Percentiles rank a stretch among this genome's conserved stretches.
Evolutionary conservation across 768 basidiomycete genomes (phyloP).

Genomic region (Tricholoma furcatifolium): DNA sequence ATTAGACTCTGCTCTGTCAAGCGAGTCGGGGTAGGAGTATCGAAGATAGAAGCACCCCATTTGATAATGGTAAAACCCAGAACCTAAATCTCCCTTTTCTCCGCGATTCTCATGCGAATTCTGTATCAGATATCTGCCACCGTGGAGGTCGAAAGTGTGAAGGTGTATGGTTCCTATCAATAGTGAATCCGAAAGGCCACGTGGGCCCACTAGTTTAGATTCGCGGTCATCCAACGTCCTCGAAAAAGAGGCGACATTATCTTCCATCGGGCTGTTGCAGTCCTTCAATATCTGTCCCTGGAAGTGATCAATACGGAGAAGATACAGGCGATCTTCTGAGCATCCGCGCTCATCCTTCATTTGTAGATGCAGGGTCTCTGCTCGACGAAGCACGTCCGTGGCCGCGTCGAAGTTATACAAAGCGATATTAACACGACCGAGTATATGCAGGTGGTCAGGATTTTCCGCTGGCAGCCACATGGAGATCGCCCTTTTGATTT

Average conservation of each 20-base stretch:
- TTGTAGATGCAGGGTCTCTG: conserved; percentile 19
- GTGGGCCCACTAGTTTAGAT: background rate
- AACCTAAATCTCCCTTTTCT: too few relatives aligned
- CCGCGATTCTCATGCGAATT: conserved; percentile 7
- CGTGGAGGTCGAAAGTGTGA: background rate
- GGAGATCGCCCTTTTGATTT: conserved; percentile 21
- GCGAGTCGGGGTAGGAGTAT: background rate
- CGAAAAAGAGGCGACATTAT: background rate
- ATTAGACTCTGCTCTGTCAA: conserved; percentile 11
- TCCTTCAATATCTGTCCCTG: conserved; percentile 1
- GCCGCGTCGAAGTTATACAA: conserved; percentile 19
- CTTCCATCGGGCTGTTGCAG: background rate
- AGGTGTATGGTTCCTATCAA: conserved; percentile 5
- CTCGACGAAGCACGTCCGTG: conserved; percentile 4
- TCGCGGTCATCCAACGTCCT: background rate
- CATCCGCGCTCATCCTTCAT: conserved; percentile 15
- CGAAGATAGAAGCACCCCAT: conserved; percentile 15
- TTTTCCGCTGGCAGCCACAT: conserved; percentile 19
- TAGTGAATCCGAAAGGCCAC: background rate
- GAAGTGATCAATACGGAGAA: conserved; percentile 15
- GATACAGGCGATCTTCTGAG: conserved; percentile 18
- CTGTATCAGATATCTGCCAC: background rate
- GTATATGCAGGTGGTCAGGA: too few relatives aligned
- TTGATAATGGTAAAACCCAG: too few relatives aligned
- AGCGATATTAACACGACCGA: conserved; percentile 23